A percentile compares a stretch with the other conserved stretches of the same genome.
These are phyloP conservation scores for Cetraspora pellucida DNA, from an alignment of 192 early-diverging fungal species.

Conservation along the genomic window DNA sequence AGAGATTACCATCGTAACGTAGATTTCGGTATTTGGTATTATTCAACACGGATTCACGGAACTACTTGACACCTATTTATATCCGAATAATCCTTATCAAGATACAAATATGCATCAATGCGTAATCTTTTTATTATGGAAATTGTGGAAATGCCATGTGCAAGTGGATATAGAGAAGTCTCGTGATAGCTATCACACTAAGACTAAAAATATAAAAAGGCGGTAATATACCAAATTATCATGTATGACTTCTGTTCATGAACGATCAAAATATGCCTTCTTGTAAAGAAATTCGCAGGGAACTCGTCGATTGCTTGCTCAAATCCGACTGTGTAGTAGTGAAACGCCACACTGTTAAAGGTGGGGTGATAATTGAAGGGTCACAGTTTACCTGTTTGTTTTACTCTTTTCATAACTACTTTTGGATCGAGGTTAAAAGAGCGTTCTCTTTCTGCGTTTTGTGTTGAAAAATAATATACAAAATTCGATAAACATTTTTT, in stretches of 20 bases:
- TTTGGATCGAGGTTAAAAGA: neutral
- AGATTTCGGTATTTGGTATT: too few relatives aligned
- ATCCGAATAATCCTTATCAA: too few relatives aligned
- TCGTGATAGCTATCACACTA: too few relatives aligned
- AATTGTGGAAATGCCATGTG: too few relatives aligned
- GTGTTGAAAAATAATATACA: neutral
- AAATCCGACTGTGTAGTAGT: constrained; percentile 57
- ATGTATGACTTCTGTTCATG: neutral
- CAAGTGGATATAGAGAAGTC: too few relatives aligned
- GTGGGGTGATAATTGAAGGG: neutral
- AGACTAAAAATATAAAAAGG: too few relatives aligned
- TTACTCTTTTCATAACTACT: neutral
- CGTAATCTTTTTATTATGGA: too few relatives aligned
- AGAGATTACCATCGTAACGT: too few relatives aligned
- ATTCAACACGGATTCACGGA: too few relatives aligned
- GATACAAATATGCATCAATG: too few relatives aligned
- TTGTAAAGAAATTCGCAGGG: constrained; percentile 59
- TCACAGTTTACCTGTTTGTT: too few relatives aligned
- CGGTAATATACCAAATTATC: neutral
- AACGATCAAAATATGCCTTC: constrained; percentile 47
- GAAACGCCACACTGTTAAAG: constrained; percentile 47
- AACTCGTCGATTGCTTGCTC: constrained; percentile 58
- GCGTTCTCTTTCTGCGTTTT: neutral
- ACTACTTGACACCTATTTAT: too few relatives aligned
- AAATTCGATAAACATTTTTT: neutral